Base-by-base conservation (phyloP, 2,329 filamentous ascomycete genomes). In the Cadophora sp. region DNA sequence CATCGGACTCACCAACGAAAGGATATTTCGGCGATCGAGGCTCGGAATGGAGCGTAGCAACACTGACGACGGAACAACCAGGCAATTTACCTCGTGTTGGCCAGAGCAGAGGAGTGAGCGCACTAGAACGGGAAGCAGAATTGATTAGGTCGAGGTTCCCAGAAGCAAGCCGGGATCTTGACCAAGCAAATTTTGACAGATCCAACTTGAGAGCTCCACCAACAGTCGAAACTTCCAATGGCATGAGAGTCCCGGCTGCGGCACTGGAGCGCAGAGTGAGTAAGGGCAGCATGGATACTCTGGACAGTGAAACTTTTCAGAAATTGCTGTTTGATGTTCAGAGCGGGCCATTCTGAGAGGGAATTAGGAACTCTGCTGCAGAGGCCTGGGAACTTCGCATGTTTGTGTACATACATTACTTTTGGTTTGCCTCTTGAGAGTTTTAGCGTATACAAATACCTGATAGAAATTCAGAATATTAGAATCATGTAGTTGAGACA, bases 321-420 rank as follows among this genome's bases (percentile, higher is more conserved):
- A 58, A 58, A 39, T 27, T 58, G 55, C n/a, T 58, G 33, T 41
- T 41, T 43, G 55, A 58, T 58, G 55, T 58, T 4, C 55, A 58
- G 16, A 58, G 55, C 41, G 33, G 22, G 55, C 55, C 55, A 22
- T 58, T 58, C 33, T 58, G 53, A 56, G n/a, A 22, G 16, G 8
- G 7, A n/a, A 45, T n/a, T 45, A 16, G 18, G 18, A 5, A 13
- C 13, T 5, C 7, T 16, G 41, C 18, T 13, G 11, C n/a, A 48
- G 45, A 20, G n/a, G 9, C 7, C n/a, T 9, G n/a, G n/a, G 18
- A 22, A n/a, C 4, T 22, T 48, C 5, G 45, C 45, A 24, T 48
- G 9, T 48, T 48, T 48, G 45, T 48, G 45, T 48, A 48, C 9
- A 48, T 48, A 48, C 20, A 20, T 48, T 48, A n/a, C 20, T 48